Evolutionary conservation across 805 yeast species (phyloP).

Genomic region (Wickerhamiella cacticola): DNA sequence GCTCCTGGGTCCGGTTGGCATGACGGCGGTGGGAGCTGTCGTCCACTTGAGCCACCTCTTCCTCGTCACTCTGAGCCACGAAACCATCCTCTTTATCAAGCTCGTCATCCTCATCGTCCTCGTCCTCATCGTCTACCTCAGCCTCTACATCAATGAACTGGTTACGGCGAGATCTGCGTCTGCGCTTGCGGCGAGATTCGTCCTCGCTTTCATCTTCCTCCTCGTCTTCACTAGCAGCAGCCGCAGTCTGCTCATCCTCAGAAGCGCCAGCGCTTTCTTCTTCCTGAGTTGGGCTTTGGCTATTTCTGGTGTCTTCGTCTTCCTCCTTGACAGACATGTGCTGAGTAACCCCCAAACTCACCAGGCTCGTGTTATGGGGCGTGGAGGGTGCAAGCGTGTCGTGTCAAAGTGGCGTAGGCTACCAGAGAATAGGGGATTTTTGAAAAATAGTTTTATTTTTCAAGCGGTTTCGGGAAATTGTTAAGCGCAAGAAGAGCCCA

Average conservation of each 20-base stretch:
- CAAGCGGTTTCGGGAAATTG: too few species aligned
- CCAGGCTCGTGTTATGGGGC: too few species aligned
- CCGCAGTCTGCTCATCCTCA: slow-evolving; percentile 24
- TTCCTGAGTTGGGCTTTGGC: not conserved
- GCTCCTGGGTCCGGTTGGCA: slow-evolving; percentile 60
- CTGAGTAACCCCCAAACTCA: not conserved
- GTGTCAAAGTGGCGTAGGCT: too few species aligned
- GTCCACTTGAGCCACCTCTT: slow-evolving; percentile 32
- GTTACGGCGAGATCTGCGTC: slow-evolving; percentile 39
- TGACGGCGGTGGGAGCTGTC: slow-evolving; percentile 56
- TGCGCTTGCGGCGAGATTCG: slow-evolving; percentile 28
- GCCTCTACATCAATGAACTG: slow-evolving; percentile 97
- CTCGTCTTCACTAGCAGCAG: slow-evolving; percentile 34
- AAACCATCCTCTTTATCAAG: slow-evolving; percentile 57
- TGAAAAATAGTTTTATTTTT: too few species aligned
- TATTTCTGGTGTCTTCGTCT: slow-evolving; percentile 1
- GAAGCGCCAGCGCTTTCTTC: not conserved
- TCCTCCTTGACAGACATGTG: slow-evolving; percentile 7
- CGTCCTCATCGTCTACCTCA: slow-evolving; percentile 91
- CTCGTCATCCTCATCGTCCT: slow-evolving; percentile 93
- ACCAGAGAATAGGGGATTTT: too few species aligned
- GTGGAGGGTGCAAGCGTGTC: too few species aligned
- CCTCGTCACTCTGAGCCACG: slow-evolving; percentile 41
- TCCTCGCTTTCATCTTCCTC: slow-evolving; percentile 34
- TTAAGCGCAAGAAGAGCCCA: too few species aligned